Percentiles rank a stretch among this genome's conserved stretches.
Evolutionary conservation across 2,329 filamentous ascomycete species (phyloP).

Genomic region (Dactylonectria estremocensis): DNA sequence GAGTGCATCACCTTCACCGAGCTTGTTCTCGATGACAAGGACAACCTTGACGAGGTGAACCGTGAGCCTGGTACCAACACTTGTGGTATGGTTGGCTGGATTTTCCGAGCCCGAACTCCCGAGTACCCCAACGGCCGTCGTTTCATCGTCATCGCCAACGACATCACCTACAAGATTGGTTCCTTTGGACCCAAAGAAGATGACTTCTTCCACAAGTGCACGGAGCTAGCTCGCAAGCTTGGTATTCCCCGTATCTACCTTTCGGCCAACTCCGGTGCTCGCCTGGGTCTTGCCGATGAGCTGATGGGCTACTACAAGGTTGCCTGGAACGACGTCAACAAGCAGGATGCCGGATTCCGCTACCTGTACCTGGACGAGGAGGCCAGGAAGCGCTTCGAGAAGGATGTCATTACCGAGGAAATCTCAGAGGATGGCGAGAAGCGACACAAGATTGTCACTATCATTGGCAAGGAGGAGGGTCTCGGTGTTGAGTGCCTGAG

Average conservation of each 20-base stretch:
- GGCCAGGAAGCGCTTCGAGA: slow-evolving; percentile 88
- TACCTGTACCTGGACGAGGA: slow-evolving; percentile 95
- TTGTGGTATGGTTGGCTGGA: slow-evolving; percentile 99
- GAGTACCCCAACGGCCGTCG: slow-evolving; percentile 94
- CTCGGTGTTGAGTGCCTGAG: slow-evolving; percentile 97
- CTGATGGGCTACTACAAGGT: slow-evolving; percentile 97
- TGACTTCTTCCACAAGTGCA: slow-evolving; percentile 99
- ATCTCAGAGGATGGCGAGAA: slow-evolving; percentile 89
- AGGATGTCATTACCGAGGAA: slow-evolving; percentile 83
- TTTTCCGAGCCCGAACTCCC: slow-evolving; percentile 93
- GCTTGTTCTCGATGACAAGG: slow-evolving; percentile 93
- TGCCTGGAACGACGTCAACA: slow-evolving; percentile 89
- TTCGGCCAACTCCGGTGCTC: slow-evolving; percentile 98
- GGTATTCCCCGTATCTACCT: slow-evolving; percentile 98
- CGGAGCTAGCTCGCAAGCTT: slow-evolving; percentile 92
- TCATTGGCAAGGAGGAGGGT: slow-evolving; percentile 94
- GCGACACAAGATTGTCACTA: slow-evolving; percentile 93
- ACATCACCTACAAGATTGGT: slow-evolving; percentile 99
- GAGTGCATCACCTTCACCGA: slow-evolving; percentile 96
- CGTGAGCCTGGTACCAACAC: slow-evolving; percentile 96
- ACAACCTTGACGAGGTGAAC: slow-evolving; percentile 92
- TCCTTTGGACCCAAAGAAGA: slow-evolving; percentile 98
- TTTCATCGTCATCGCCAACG: slow-evolving; percentile 98
- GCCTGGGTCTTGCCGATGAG: slow-evolving; percentile 96
- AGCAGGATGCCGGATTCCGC: slow-evolving; percentile 92